phyloP scores from a whole-genome alignment of 495 filamentous ascomycete genomes.

The Aspergillus baeticus region DNA sequence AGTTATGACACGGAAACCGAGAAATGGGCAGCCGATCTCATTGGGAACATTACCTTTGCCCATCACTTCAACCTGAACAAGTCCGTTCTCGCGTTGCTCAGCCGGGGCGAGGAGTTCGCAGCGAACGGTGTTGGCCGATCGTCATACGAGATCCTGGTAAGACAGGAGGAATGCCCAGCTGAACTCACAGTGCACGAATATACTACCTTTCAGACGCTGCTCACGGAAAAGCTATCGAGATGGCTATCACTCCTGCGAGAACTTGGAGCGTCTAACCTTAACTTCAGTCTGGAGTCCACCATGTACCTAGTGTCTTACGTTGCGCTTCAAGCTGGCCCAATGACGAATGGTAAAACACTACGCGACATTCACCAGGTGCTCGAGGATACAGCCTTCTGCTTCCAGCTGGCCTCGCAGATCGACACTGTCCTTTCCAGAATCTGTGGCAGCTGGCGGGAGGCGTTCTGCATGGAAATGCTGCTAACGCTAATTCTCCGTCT shows the following conservation, averaged over 20 bases:
- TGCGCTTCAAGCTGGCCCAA: conserved; percentile 43
- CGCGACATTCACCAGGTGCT: not conserved
- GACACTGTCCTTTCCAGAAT: conserved; percentile 14
- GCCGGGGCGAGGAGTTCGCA: no score
- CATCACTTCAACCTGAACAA: no score
- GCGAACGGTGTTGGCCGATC: no score
- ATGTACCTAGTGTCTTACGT: conserved; percentile 43
- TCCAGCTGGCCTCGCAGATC: not conserved
- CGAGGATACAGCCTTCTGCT: not conserved
- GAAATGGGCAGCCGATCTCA: no score
- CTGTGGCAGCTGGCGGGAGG: conserved; percentile 46
- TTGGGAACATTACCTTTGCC: no score
- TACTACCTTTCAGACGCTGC: conserved; percentile 40
- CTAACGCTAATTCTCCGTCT: conserved; percentile 34
- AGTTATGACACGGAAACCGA: no score
- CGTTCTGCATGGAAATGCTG: conserved; percentile 37
- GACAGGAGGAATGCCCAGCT: conserved; percentile 37
- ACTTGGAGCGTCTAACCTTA: conserved; percentile 42
- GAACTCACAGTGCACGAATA: conserved; percentile 49
- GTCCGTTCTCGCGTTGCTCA: no score
- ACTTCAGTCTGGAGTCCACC: conserved; percentile 43
- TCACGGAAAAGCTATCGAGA: conserved; percentile 25
- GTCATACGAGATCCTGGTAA: conserved; percentile 38
- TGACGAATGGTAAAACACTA: not conserved
- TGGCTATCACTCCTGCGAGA: conserved; percentile 52